Evolutionary conservation across 192 early-diverging fungal species (phyloP).

Genomic region (Coemansia sp.): DNA sequence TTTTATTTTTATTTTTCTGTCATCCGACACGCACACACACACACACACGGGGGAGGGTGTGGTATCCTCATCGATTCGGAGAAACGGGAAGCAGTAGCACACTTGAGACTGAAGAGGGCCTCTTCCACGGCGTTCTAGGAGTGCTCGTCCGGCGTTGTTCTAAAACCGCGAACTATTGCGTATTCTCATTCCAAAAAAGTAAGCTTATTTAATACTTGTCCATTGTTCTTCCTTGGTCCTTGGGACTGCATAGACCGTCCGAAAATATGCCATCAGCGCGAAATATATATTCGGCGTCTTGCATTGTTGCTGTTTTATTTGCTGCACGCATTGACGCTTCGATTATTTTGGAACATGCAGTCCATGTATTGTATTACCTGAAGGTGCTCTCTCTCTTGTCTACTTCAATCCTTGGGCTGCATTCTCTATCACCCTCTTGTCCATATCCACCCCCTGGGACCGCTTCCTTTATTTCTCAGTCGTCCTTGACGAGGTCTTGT

Average conservation of each 20-base stretch:
- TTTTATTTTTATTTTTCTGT: constrained; percentile 48
- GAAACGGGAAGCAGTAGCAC: constrained; percentile 1
- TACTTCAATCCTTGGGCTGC: not conserved
- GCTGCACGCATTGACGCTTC: constrained; percentile 24
- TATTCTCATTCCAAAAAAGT: constrained; percentile 16
- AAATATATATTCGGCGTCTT: too few relatives aligned
- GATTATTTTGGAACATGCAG: constrained; percentile 11
- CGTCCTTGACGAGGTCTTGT: constrained; percentile 2
- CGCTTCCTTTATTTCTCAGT: not conserved
- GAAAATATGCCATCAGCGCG: constrained; percentile 6
- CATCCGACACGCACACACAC: constrained; percentile 11
- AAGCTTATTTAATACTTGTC: constrained; percentile 16
- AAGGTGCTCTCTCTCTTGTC: not conserved
- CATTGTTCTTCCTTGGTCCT: not conserved
- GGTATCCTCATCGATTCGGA: not conserved
- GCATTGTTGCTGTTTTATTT: constrained; percentile 1
- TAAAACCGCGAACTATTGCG: not conserved
- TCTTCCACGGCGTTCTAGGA: not conserved
- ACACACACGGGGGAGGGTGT: constrained; percentile 1
- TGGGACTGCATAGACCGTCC: constrained; percentile 4
- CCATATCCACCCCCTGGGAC: constrained; percentile 3
- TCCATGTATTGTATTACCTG: not conserved
- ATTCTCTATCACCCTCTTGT: constrained; percentile 10
- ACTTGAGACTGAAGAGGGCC: not conserved
- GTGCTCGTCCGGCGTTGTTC: not conserved